Conservation (phyloP, 768 basidiomycete species). For the Tricholoma furcatifolium region DNA sequence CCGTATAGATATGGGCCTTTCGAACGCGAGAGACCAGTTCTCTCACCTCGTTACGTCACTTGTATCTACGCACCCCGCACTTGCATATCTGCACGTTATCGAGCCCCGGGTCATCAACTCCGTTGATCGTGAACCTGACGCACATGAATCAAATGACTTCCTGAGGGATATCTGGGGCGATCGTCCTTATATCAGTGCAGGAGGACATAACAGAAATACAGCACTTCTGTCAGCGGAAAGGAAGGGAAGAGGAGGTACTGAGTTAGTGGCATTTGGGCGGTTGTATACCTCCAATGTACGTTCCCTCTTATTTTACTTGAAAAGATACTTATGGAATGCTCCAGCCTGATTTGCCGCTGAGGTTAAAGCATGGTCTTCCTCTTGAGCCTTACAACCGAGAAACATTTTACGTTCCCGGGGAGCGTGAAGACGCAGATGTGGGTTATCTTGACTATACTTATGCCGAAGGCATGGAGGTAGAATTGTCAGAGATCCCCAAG, state of each 20-base stretch:
- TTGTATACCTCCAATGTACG: constrained; percentile 32
- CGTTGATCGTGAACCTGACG: constrained; percentile 8
- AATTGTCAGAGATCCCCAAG: too few species aligned
- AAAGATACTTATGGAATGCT: not conserved
- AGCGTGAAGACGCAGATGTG: constrained; percentile 13
- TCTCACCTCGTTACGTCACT: constrained; percentile 43
- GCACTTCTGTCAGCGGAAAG: constrained; percentile 36
- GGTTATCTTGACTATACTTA: constrained; percentile 31
- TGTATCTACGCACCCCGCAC: constrained; percentile 33
- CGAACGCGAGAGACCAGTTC: constrained; percentile 54
- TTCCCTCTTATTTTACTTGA: not conserved
- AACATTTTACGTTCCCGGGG: constrained; percentile 38
- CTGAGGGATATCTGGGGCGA: constrained; percentile 45
- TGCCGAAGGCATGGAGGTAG: not conserved
- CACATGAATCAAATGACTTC: constrained; percentile 38
- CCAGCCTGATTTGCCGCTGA: constrained; percentile 4
- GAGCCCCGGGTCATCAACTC: constrained; percentile 33
- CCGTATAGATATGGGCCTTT: constrained; percentile 47
- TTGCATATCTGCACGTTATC: constrained; percentile 52
- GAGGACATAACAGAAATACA: constrained; percentile 39
- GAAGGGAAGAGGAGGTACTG: constrained; percentile 12
- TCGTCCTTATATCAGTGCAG: constrained; percentile 38
- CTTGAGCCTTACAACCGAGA: constrained; percentile 30
- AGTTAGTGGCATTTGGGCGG: constrained; percentile 27
- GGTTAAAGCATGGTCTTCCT: constrained; percentile 1